phyloP scores from a whole-genome alignment of 495 filamentous ascomycete species.

The Staphylotrichum longicolle region DNA sequence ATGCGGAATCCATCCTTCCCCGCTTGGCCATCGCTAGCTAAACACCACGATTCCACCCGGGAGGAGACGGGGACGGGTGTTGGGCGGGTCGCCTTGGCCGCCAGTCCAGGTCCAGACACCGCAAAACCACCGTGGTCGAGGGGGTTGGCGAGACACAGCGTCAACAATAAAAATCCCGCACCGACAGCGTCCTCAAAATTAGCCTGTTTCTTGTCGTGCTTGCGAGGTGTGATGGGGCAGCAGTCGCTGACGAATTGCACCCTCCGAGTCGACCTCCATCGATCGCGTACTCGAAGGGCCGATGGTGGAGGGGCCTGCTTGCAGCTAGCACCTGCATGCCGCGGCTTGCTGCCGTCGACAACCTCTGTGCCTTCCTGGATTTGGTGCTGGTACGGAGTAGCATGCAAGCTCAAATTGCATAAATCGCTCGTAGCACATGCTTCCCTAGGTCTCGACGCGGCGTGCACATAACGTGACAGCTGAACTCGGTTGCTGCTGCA shows the following conservation, averaged over 20 bases:
- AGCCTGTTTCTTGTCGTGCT: conserved; percentile 23
- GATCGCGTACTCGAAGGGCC: neutral
- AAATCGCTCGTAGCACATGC: conserved; percentile 6
- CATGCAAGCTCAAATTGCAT: neutral
- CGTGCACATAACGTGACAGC: neutral
- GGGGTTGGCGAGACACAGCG: neutral
- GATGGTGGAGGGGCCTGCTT: neutral
- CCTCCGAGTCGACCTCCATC: neutral
- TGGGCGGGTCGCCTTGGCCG: conserved; percentile 13
- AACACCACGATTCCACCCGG: conserved; percentile 10
- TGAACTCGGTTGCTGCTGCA: conserved; percentile 2
- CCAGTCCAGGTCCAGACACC: conserved; percentile 5
- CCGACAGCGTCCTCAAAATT: conserved; percentile 18
- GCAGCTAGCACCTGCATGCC: neutral
- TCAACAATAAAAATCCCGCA: conserved; percentile 33
- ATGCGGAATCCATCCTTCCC: conserved; percentile 14
- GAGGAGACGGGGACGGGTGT: neutral
- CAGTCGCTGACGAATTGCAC: neutral
- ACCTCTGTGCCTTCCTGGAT: neutral
- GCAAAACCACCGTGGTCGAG: conserved; percentile 6
- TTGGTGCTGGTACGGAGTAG: neutral
- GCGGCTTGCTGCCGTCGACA: neutral
- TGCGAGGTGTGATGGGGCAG: neutral
- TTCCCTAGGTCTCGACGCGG: too few relatives aligned
- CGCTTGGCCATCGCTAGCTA: neutral